A percentile compares a stretch with the other conserved stretches of the same genome.
Evolutionary conservation across 495 filamentous ascomycete species (phyloP).

Genomic region (Clavariopsis aquatica): DNA sequence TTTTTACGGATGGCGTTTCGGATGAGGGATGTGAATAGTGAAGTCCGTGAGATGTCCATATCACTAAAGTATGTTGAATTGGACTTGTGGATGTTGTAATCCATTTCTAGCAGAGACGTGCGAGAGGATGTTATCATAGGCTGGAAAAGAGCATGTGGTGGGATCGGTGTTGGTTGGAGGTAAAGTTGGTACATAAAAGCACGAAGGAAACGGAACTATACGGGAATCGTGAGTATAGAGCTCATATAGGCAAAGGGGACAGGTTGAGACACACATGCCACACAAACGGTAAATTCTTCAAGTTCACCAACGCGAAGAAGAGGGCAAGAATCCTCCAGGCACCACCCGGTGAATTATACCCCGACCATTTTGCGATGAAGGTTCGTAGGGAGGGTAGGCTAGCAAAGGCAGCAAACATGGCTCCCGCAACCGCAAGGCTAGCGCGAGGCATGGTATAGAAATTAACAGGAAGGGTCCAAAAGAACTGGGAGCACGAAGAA

Average conservation of each 20-base stretch:
- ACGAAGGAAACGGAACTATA: slow-evolving; percentile 57
- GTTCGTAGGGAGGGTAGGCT: slow-evolving; percentile 17
- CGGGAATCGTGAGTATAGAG: slow-evolving; percentile 4
- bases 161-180: slow-evolving; percentile 50
- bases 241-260: neutral
- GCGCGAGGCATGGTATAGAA: neutral
- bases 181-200: slow-evolving; percentile 63
- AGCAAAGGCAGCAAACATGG: slow-evolving; percentile 14
- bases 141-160: slow-evolving; percentile 59
- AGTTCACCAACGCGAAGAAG: slow-evolving; percentile 58
- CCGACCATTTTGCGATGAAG: slow-evolving; percentile 20
- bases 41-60: slow-evolving; percentile 67
- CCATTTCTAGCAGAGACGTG: slow-evolving; percentile 66
- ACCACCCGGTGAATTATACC: slow-evolving; percentile 29
- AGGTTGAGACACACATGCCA: slow-evolving; percentile 64
- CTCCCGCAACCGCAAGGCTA: slow-evolving; percentile 13
- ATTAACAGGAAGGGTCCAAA: neutral
- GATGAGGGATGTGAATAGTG: slow-evolving; percentile 61
- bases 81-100: slow-evolving; percentile 82
- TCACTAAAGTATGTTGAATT: slow-evolving; percentile 78
- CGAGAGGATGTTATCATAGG: slow-evolving; percentile 62
- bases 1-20: slow-evolving; percentile 52
- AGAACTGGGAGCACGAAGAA: neutral
- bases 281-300: slow-evolving; percentile 72
- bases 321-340: slow-evolving; percentile 58